Evolutionary conservation across 805 yeast genomes (phyloP), one percentile per base, ranked within the genome.

Genomic region (Wickerhamomyces alni): DNA sequence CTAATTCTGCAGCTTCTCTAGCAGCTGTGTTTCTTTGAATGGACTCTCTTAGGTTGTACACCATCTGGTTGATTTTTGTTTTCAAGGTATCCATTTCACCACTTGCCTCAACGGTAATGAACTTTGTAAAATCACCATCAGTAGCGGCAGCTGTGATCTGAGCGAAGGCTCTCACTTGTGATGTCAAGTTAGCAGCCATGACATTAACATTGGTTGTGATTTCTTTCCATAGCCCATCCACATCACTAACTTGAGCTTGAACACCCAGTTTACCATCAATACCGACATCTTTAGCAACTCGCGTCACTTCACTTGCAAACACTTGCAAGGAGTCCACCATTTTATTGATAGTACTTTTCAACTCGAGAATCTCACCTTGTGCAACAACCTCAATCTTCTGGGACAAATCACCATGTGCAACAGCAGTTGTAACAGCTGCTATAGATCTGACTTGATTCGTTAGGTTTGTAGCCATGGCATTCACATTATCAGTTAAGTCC

Each of bases 121-220:
- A 83, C 47, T 91, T 72, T 0, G 95, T 87, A 62, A 87, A 87
- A 59, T 87, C 95, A 57, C 95, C 95, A 63, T 87, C 95, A 3
- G 95, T 86, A 12, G 95, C 95, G 21, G 96, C 93, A 19, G 93
- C 95, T 0, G 96, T 87, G 52, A 87, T 87, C 58, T 87, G 94
- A 30, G 94, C 95, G 66, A 87, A 87, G 0, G 95, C 95, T 62
- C 95, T 75, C 54, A 87, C 95, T 65, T 87, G 96, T 1, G 94
- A 82, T 0, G 96, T 87, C 58, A 87, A 74, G 58, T 87, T 87
- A n/a, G 91, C 80, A 38, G 96, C 95, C 96, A 87, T 87, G 18
- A 91, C 86, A 57, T 87, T 87, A 48, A 87, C 96, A 62, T 87
- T 87, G 17, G 93, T 84, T 21, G 94, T 87, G 54, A 87, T 87